Conservation (phyloP, 768 basidiomycete genomes). For the Xanthoconium purpureum region DNA sequence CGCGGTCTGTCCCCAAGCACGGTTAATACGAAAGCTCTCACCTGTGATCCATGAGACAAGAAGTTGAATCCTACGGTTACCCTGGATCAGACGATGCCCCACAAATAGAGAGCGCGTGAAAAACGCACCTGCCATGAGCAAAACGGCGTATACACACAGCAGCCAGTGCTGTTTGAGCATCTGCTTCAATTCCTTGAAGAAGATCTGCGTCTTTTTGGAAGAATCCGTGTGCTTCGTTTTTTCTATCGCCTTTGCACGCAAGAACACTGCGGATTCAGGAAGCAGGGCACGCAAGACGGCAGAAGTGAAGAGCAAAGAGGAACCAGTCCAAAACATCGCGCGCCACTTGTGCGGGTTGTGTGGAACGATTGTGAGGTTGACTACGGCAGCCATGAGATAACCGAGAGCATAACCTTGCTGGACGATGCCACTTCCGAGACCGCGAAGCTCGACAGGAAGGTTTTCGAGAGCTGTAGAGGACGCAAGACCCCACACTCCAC, state of each 20-base stretch:
- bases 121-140: conserved; percentile 65
- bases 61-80: conserved; percentile 62
- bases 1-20: not conserved
- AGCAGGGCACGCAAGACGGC: conserved; percentile 63
- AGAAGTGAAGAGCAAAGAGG: conserved; percentile 67
- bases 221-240: conserved; percentile 35
- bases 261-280: conserved; percentile 78
- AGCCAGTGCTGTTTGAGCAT: conserved; percentile 87
- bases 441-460: conserved; percentile 85
- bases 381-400: conserved; percentile 78
- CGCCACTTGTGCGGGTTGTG: conserved; percentile 54
- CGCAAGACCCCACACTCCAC: conserved; percentile 86
- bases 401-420: conserved; percentile 94
- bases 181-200: conserved; percentile 64
- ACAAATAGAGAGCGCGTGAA: not conserved
- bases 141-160: conserved; percentile 76
- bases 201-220: conserved; percentile 60
- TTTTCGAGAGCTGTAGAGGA: conserved; percentile 85
- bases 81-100: not conserved
- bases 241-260: conserved; percentile 58
- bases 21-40: conserved; percentile 14
- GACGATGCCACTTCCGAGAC: conserved; percentile 79
- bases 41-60: conserved; percentile 70
- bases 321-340: conserved; percentile 75
- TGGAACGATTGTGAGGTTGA: conserved; percentile 66